Evolutionary conservation across 2,329 filamentous ascomycete species (phyloP), one percentile per base, ranked within the genome.

Genomic region (Triangularia verruculosa): DNA sequence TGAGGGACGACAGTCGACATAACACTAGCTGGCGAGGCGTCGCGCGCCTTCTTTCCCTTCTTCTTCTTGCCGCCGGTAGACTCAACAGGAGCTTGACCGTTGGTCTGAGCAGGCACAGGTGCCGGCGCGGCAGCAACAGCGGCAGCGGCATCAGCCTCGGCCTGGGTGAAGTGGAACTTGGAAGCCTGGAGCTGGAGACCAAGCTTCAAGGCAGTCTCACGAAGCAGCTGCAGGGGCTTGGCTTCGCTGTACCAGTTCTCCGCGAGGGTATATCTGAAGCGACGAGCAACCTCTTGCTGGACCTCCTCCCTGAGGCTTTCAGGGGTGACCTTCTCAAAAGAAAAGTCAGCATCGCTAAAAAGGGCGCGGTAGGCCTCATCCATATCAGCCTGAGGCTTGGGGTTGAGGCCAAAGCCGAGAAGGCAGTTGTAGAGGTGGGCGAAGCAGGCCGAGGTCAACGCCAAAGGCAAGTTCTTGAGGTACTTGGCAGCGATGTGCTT

Each of bases 401-500:
- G 72, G 76, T 96, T 97, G 62, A 94, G 78, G 51, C 84, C 85
- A 56, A 83, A 82, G 13, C 95, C 95, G 34, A 99, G 82, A 47
- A 99, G 82, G 77, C 95, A 99, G 82, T 99, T 99, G 69, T 99
- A 83, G 58, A 99, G 82, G 74, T 99, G 95, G 6, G 93, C 83
- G 65, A 94, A 80, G 74, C 91, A 94, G 64, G 91, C 82, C 57
- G 91, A 84, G n/a, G 89, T 88, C 67, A 98, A 89, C 13, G 91
- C 87, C 67, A 90, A 83, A 22, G 95, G 92, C 20, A 97, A 78
- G 67, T 90, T 86, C 68, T 90, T 89, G 66, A 99, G 82, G 75
- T 96, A 91, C 70, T 85, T 85, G 75, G 92, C 89, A 63, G 90
- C 85, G 67, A 95, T 82, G 77, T 99, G 94, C 85, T 99, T 99